These are phyloP conservation scores for Paracamarosporium sp. DNA, from an alignment of 2,329 filamentous ascomycete genomes.

Conservation along the genomic window DNA sequence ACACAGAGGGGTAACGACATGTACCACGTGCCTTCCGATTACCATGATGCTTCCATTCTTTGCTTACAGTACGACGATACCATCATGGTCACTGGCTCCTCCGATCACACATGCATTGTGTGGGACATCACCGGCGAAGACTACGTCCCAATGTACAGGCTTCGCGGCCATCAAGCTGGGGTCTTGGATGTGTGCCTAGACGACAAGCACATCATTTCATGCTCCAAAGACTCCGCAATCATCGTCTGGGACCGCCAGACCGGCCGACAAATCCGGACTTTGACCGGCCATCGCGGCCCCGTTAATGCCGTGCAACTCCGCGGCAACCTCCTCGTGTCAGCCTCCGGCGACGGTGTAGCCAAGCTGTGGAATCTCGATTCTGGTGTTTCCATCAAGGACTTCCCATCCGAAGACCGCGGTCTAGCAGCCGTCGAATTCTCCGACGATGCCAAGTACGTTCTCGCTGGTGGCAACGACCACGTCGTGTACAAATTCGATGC, in stretches of 20 bases:
- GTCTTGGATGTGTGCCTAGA: conserved; percentile 96
- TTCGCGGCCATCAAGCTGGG: conserved; percentile 81
- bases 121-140: conserved; percentile 82
- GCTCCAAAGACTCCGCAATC: conserved; percentile 93
- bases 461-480: conserved; percentile 94
- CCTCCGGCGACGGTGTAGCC: conserved; percentile 89
- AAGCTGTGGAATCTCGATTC: conserved; percentile 96
- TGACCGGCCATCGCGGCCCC: conserved; percentile 86
- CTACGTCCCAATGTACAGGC: conserved; percentile 71
- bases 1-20: conserved; percentile 54
- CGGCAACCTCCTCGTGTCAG: conserved; percentile 90
- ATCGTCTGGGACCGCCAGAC: conserved; percentile 92
- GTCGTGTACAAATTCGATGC: conserved; percentile 96
- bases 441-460: conserved; percentile 90
- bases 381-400: conserved; percentile 87
- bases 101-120: conserved; percentile 88
- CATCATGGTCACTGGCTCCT: conserved; percentile 94
- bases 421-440: conserved; percentile 96
- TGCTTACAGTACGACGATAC: conserved; percentile 93
- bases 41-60: conserved; percentile 91
- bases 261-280: conserved; percentile 75
- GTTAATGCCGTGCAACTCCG: conserved; percentile 97
- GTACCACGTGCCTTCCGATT: conserved; percentile 57
- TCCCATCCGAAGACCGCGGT: conserved; percentile 87
- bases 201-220: conserved; percentile 90